Evolutionary conservation across 2,329 filamentous ascomycete genomes (phyloP), one percentile per base, ranked within the genome.

Genomic region (Arthrobotrys iridis): DNA sequence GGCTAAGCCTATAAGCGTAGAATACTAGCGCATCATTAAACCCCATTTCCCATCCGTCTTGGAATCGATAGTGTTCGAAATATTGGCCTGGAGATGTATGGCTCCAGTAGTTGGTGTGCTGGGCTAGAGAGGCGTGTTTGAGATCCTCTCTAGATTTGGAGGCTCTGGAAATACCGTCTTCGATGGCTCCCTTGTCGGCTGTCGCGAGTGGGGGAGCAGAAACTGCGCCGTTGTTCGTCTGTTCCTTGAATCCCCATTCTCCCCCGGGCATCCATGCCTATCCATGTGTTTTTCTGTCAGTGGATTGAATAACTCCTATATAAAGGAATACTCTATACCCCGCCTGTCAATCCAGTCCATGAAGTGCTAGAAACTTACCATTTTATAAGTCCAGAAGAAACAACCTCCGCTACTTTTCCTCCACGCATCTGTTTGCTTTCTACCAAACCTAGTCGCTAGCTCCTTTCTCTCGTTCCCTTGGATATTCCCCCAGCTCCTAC

Each of bases 331-430:
- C 33, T 30, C 46, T 28, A 43, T n/a, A 48, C 8, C 46, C 45
- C 15, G 33, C 62, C 46, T 18, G 15, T 43, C 10, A 7, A 10
- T 2, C 37, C 20, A 52, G 5, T n/a, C 2, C 45, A 6, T 4
- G 20, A 18, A 24, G 26, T 41, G 52, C 57, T n/a, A 26, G 40
- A 7, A 11, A 62, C 65, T 30, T 26, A 68, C 71, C 86, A 88
- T 88, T 64, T 87, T 87, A 78, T 83, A 86, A 0, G 87, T 88
- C 87, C 87, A 88, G 81, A 88, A 89, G 78, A 85, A 88, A 30
- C 82, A 83, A 0, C 87, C 87, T 1, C 84, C 85, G 11, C 85
- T 80, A 46, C 82, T 83, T n/a, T 83, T 78, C 66, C 86, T 84
- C 80, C 85, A 88, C 45, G 82, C 82, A 8, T 82, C 78, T 24